Evolutionary conservation across 352 stramenopile genomes (phyloP).

Genomic region (Globisporangium iwayamae): DNA sequence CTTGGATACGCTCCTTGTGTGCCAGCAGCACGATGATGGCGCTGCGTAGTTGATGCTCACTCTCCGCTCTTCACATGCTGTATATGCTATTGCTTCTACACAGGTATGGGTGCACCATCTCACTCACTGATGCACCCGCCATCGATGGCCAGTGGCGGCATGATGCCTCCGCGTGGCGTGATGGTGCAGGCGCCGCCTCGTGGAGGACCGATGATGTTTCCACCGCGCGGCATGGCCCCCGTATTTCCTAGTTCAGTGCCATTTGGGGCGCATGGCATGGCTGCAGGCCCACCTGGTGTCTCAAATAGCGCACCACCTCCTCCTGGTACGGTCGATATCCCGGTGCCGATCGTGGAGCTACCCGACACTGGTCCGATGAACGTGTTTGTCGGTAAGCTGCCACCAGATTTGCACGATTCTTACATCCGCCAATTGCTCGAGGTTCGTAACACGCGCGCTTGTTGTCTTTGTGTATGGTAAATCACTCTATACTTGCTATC

Average conservation of each 20-base stretch:
- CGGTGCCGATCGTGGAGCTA: conserved; percentile 13
- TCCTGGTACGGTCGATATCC: conserved; percentile 15
- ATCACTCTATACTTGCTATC: background rate
- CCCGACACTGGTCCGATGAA: conserved; percentile 29
- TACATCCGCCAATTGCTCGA: conserved; percentile 55
- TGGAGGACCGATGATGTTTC: conserved; percentile 10
- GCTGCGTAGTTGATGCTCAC: no score
- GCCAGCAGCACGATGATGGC: background rate
- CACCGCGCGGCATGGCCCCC: background rate
- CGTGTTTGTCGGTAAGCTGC: conserved; percentile 56
- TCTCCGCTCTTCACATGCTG: background rate
- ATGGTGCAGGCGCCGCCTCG: conserved; percentile 2
- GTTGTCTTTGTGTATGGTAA: background rate
- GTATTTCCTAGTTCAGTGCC: background rate
- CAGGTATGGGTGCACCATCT: conserved; percentile 4
- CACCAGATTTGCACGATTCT: conserved; percentile 44
- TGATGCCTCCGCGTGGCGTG: conserved; percentile 2
- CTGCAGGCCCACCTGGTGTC: background rate
- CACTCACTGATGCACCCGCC: conserved; percentile 4
- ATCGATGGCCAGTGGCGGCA: background rate
- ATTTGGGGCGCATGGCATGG: background rate
- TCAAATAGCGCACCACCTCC: conserved; percentile 1
- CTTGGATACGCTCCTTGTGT: conserved; percentile 1
- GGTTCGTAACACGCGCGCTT: conserved; percentile 7
- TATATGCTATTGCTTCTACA: background rate